phyloP scores from a whole-genome alignment of 2,329 filamentous ascomycete species.

The Aspergillus sclerotialis region DNA sequence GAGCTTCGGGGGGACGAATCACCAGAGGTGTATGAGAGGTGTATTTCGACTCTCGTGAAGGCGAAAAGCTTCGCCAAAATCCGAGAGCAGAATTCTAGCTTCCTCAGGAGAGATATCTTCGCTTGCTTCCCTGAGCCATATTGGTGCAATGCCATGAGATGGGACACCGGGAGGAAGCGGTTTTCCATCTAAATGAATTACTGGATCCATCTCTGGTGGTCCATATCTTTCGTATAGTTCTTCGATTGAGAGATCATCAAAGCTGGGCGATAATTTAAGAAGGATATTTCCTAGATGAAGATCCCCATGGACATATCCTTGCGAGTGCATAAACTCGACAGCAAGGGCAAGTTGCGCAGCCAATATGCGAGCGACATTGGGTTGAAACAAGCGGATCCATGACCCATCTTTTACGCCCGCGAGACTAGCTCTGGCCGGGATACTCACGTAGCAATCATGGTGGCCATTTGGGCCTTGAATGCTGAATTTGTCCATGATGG shows the following conservation, averaged over 20 bases:
- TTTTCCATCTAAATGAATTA: conserved; percentile 16
- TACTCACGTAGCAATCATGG: conserved; percentile 17
- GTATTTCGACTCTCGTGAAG: conserved; percentile 11
- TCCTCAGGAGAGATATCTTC: conserved; percentile 22
- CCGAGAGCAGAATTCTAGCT: conserved; percentile 20
- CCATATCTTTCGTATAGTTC: conserved; percentile 15
- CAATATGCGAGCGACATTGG: conserved; percentile 16
- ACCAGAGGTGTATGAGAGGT: conserved; percentile 24
- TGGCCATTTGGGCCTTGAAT: conserved; percentile 18
- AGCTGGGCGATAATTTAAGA: conserved; percentile 12
- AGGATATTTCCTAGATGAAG: conserved; percentile 32
- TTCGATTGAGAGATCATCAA: conserved; percentile 12
- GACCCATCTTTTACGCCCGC: conserved; percentile 12
- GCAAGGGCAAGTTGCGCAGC: conserved; percentile 23
- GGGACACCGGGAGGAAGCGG: conserved; percentile 22
- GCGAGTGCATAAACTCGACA: conserved; percentile 16
- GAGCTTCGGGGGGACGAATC: conserved; percentile 28
- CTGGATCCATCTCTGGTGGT: conserved; percentile 11
- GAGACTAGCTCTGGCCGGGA: conserved; percentile 13
- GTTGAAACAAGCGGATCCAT: conserved; percentile 16
- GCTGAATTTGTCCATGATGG: conserved; percentile 13
- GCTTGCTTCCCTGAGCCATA: conserved; percentile 30
- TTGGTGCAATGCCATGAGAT: conserved; percentile 18
- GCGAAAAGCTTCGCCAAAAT: conserved; percentile 32
- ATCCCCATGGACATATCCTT: conserved; percentile 29